Evolutionary conservation across 345 rosid genomes (phyloP), one percentile per base, ranked within the genome.

Genomic region (Combretum micranthum): DNA sequence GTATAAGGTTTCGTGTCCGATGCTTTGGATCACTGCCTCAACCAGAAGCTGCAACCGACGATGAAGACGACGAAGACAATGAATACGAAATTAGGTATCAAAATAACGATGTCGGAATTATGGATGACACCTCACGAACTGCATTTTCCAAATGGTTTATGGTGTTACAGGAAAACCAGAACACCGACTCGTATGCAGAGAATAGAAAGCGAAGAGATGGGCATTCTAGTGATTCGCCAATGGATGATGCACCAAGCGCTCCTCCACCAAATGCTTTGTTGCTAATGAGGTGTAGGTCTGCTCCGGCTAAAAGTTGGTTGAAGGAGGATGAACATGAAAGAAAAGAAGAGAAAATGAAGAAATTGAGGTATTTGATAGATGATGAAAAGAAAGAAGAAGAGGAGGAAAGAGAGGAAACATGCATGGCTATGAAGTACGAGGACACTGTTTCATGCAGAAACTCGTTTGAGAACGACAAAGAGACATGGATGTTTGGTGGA

Each of bases 201-300:
- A 68, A 61, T 45, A 43, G 43, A 54, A 46, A 46, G 9, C 49
- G 70, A 32, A 59, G 52, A 18, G 65, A 60, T 16, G 52, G 42
- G 62, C 20, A 55, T 7, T 47, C 47, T 3, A 72, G 22, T 15
- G 67, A 56, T 48, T 46, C 13, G 39, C 13, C 64, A 15, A 32
- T n/a, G 13, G 42, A 23, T 4, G 42, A 23, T 4, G 42, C 65
- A 12, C 62, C 75, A 0, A 25, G 56, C 49, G 76, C 56, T 65
- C 82, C 82, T 49, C 82, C 82, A 11, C 65, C 69, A 2, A 77
- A 77, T 26, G 82, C 82, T 1, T 64, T 77, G 18, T 44, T 77
- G 65, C 79, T 77, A n/a, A 77, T 74, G 79, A 67, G 79, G 32
- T 71, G 82, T 13, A 65, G 79, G 67, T 77, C 82, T 59, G 76